Percentiles rank a stretch among this genome's conserved stretches.
Evolutionary conservation across 2,329 filamentous ascomycete species (phyloP).

Genomic region (Claviceps fusiformis): DNA sequence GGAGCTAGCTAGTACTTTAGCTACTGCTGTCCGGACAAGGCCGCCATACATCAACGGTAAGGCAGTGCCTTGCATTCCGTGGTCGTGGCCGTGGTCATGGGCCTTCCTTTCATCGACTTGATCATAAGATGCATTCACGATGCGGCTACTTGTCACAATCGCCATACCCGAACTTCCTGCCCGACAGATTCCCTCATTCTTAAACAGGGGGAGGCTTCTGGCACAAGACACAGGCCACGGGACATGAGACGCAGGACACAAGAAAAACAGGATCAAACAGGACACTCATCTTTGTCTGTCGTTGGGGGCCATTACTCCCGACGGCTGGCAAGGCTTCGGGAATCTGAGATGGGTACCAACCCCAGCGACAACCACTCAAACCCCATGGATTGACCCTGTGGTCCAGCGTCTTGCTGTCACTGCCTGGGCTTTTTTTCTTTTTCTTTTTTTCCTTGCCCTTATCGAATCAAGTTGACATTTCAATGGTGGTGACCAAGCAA

Average conservation of each 20-base stretch:
- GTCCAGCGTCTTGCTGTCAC: slow-evolving; percentile 11
- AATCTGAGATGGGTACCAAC: not conserved
- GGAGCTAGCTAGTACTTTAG: too few species aligned
- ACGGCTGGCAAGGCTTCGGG: not conserved
- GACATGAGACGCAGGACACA: not conserved
- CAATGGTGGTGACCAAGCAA: not conserved
- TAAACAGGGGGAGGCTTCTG: not conserved
- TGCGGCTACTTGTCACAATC: not conserved
- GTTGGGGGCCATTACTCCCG: not conserved
- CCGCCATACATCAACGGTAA: not conserved
- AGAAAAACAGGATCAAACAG: not conserved
- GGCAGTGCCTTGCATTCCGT: not conserved
- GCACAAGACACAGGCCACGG: not conserved
- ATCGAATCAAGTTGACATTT: not conserved
- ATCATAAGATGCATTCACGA: not conserved
- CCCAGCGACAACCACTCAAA: slow-evolving; percentile 16
- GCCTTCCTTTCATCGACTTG: not conserved
- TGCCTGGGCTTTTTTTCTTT: not conserved
- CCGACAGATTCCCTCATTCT: not conserved
- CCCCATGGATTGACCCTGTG: slow-evolving; percentile 18
- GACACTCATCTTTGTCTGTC: not conserved
- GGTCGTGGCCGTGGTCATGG: not conserved
- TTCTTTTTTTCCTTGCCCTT: too few species aligned
- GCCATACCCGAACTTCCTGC: not conserved
- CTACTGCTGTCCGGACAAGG: not conserved